Evolutionary conservation across 2,329 filamentous ascomycete species (phyloP), one percentile per base, ranked within the genome.

Genomic region (Trichoderma atrobrunneum): DNA sequence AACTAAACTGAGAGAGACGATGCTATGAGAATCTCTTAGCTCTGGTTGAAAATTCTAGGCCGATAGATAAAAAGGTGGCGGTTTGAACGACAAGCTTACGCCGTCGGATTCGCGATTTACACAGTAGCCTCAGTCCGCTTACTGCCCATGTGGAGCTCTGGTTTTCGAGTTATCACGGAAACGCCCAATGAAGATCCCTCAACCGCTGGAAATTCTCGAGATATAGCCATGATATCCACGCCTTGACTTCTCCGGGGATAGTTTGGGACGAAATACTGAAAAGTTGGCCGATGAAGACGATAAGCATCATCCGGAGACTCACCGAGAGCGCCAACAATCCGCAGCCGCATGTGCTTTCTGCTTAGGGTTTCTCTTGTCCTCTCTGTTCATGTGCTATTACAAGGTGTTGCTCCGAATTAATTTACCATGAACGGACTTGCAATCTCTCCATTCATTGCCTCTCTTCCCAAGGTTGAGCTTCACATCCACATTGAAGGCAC

Each of bases 401-500:
- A 51, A 43, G 24, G 21, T 11, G n/a, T 3, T 7, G 43, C 14
- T 3, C 36, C 36, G 6, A 26, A 14, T 1, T 24, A 18, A 7
- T 5, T 11, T 28, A n/a, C 28, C 51, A 81, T 81, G 79, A 76
- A 80, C 72, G 75, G 76, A 66, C 76, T 80, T 11, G 72, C 72
- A 24, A 75, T 81, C 34, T 80, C 78, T 43, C 77, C 82, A 43
- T 90, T 93, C 79, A 85, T 94, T 39, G 81, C 83, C 68, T 86
- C 86, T 30, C 87, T 95, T 39, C 92, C 93, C 75, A 94, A 95
- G 84, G 93, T 91, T 82, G 92, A 95, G 80, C 92, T 94, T 78
- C 92, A 95, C 81, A 87, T 95, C 65, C 92, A 95, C 79, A 86
- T 95, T 36, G 92, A 95, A 81, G 93, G 93, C 71, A 91, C 91